Percentiles rank a stretch among this genome's conserved stretches.
phyloP scores from a whole-genome alignment of 2,329 filamentous ascomycete species.

The Huntiella bhutanensis region DNA sequence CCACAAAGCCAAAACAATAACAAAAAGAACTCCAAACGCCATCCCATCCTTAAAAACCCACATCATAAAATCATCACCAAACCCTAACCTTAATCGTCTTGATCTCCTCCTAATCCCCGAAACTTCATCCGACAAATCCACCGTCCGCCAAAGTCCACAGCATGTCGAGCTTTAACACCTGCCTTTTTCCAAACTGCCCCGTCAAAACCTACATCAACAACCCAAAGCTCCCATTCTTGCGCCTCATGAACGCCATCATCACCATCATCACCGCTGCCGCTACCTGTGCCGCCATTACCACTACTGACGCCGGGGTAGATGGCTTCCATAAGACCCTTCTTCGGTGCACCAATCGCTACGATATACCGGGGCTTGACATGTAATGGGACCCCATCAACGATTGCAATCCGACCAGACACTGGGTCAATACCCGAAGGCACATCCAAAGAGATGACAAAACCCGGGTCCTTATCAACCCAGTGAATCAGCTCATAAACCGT shows the following conservation, averaged over 20 bases:
- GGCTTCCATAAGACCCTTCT: slow-evolving; percentile 64
- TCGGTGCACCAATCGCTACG: slow-evolving; percentile 70
- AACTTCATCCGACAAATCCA: slow-evolving; percentile 63
- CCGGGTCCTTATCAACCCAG: slow-evolving; percentile 79
- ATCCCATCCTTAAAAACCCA: not conserved
- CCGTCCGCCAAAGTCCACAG: slow-evolving; percentile 70
- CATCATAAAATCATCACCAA: not conserved
- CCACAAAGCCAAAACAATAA: not conserved
- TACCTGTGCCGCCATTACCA: slow-evolving; percentile 11
- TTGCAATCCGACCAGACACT: slow-evolving; percentile 45
- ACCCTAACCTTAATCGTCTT: not conserved
- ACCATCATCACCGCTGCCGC: slow-evolving; percentile 14
- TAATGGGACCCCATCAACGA: slow-evolving; percentile 56
- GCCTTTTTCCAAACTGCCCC: slow-evolving; percentile 72
- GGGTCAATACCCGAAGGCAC: slow-evolving; percentile 78
- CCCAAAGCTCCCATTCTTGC: slow-evolving; percentile 57
- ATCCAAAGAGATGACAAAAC: slow-evolving; percentile 71
- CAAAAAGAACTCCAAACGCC: not conserved
- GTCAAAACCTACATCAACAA: slow-evolving; percentile 74
- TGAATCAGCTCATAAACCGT: slow-evolving; percentile 78
- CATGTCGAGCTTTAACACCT: slow-evolving; percentile 60
- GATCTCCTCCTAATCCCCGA: slow-evolving; percentile 19
- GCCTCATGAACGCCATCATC: slow-evolving; percentile 21
- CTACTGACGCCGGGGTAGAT: slow-evolving; percentile 26
- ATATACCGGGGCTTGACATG: slow-evolving; percentile 70